Percentiles rank a stretch among this genome's conserved stretches.
Conservation (phyloP, 441 rosid species). For the Hura crepitans region DNA sequence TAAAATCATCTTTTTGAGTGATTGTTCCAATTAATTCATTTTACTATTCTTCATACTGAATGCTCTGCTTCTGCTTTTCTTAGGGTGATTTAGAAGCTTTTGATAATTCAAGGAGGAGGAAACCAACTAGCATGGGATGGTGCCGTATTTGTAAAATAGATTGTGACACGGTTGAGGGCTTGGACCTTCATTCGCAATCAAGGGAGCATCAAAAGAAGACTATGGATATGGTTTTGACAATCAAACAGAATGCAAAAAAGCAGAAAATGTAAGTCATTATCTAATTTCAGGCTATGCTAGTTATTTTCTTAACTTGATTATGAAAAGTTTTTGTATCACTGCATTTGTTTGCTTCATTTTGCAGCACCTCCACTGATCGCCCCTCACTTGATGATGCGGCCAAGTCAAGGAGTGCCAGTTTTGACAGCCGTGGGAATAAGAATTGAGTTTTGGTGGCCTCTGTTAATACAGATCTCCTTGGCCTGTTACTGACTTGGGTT, state of each 20-base stretch:
- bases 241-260: slow-evolving; percentile 68
- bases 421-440: slow-evolving; percentile 47
- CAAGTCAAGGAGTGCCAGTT: slow-evolving; percentile 39
- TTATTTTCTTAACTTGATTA: background rate
- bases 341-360: slow-evolving; percentile 16
- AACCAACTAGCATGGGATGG: slow-evolving; percentile 61
- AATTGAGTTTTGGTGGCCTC: slow-evolving; percentile 30
- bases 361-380: slow-evolving; percentile 39
- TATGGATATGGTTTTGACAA: slow-evolving; percentile 57
- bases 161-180: slow-evolving; percentile 70
- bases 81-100: slow-evolving; percentile 51
- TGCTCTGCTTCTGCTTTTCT: slow-evolving; percentile 11
- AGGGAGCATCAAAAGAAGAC: slow-evolving; percentile 74
- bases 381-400: slow-evolving; percentile 42
- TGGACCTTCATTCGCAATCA: slow-evolving; percentile 67
- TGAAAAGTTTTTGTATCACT: slow-evolving; percentile 12
- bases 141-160: slow-evolving; percentile 79
- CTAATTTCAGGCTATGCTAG: background rate
- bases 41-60: background rate
- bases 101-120: slow-evolving; percentile 55
- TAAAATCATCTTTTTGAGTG: background rate
- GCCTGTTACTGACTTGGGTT: slow-evolving; percentile 24
- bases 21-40: background rate
- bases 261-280: slow-evolving; percentile 51
- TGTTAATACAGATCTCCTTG: slow-evolving; percentile 25